These are phyloP conservation scores for Orbilia quercus DNA, from an alignment of 2,329 filamentous ascomycete genomes.

Conservation along the genomic window DNA sequence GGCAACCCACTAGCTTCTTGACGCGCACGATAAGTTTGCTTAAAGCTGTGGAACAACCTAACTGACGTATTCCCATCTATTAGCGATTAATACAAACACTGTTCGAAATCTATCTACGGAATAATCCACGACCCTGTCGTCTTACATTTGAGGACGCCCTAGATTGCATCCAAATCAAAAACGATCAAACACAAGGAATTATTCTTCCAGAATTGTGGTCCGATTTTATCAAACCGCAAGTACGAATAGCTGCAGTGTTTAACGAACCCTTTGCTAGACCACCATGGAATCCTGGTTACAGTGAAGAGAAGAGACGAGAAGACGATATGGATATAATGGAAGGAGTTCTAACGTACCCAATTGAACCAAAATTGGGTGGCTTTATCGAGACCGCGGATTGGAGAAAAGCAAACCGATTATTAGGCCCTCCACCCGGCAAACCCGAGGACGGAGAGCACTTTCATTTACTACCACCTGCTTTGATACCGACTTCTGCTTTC, in stretches of 20 bases:
- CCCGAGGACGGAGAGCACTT: conserved; percentile 24
- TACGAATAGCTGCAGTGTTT: conserved; percentile 38
- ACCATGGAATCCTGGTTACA: conserved; percentile 25
- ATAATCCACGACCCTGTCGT: conserved; percentile 28
- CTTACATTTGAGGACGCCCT: conserved; percentile 36
- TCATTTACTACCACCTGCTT: conserved; percentile 9
- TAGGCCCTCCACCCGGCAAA: conserved; percentile 28
- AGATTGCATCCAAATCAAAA: conserved; percentile 35
- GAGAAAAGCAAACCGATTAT: conserved; percentile 29
- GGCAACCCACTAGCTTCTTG: conserved; percentile 5
- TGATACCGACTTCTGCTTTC: conserved; percentile 30
- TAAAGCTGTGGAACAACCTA: conserved; percentile 36
- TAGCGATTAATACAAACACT: conserved; percentile 53
- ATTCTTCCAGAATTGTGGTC: conserved; percentile 50
- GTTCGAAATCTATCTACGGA: conserved; percentile 44
- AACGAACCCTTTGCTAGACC: conserved; percentile 28
- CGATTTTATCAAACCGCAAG: conserved; percentile 51
- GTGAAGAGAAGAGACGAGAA: conserved; percentile 21
- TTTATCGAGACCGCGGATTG: conserved; percentile 35
- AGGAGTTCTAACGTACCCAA: conserved; percentile 25
- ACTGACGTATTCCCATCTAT: conserved; percentile 37
- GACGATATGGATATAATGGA: conserved; percentile 46
- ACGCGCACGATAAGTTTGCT: conserved; percentile 28
- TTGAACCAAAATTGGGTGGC: conserved; percentile 40
- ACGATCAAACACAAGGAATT: conserved; percentile 39